A percentile compares a stretch with the other conserved stretches of the same genome.
phyloP scores from a whole-genome alignment of 345 rosid species.

The Atalantia buxifolia region DNA sequence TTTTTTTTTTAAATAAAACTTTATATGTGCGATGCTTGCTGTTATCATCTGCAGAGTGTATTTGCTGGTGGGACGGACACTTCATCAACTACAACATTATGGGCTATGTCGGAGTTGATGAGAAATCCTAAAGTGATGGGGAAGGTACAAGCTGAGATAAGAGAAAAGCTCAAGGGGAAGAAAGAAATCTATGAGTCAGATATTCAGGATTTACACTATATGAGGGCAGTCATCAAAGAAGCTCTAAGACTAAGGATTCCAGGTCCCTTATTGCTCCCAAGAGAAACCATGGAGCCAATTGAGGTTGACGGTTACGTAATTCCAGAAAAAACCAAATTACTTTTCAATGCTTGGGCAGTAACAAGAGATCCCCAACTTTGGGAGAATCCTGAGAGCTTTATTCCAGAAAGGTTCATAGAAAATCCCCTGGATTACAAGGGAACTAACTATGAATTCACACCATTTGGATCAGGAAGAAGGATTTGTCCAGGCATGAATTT shows the following conservation, averaged over 20 bases:
- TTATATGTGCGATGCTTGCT: not conserved
- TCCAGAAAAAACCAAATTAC: not conserved
- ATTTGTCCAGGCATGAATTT: slow-evolving; percentile 5
- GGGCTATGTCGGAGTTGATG: not conserved
- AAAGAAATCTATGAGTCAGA: not conserved
- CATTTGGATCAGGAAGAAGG: slow-evolving; percentile 9
- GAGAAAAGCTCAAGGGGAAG: not conserved
- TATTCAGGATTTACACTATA: not conserved
- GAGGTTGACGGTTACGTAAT: slow-evolving; percentile 4
- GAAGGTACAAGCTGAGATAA: not conserved
- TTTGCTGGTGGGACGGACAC: slow-evolving; percentile 1
- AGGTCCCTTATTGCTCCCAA: not conserved
- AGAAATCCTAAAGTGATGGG: not conserved
- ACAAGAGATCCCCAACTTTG: slow-evolving; percentile 3
- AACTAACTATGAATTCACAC: not conserved
- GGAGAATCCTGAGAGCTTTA: slow-evolving; percentile 7
- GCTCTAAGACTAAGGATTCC: not conserved
- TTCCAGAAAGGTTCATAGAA: not conserved
- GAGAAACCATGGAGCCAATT: slow-evolving; percentile 2
- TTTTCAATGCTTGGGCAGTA: slow-evolving; percentile 4
- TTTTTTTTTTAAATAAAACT: too few relatives aligned
- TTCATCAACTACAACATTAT: not conserved
- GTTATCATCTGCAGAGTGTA: not conserved
- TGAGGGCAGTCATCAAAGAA: slow-evolving; percentile 1
- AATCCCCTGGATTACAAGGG: not conserved